These are phyloP conservation scores for Trifolium pratense DNA, from an alignment of 306 rosid species.

Conservation along the genomic window DNA sequence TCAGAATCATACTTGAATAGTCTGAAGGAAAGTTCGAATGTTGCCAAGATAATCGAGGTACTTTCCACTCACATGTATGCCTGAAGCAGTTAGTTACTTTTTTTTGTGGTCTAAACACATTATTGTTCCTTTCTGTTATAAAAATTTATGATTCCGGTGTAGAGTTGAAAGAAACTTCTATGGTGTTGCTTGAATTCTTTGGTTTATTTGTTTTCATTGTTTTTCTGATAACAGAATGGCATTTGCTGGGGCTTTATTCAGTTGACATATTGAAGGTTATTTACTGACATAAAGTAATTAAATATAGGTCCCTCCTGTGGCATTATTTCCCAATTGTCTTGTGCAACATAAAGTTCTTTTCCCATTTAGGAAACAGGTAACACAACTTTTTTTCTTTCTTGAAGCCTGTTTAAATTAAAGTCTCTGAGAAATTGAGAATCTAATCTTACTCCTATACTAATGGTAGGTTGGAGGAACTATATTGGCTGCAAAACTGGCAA, in stretches of 20 bases:
- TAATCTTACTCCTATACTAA: conserved; percentile 32
- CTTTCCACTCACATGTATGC: conserved; percentile 14
- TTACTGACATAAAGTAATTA: conserved; percentile 38
- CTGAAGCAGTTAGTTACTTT: conserved; percentile 11
- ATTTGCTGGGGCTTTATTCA: conserved; percentile 30
- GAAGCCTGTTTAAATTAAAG: conserved; percentile 5
- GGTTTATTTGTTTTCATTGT: conserved; percentile 24
- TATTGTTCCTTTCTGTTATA: not conserved
- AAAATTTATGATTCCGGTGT: conserved; percentile 7
- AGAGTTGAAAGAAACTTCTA: conserved; percentile 12
- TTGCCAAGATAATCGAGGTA: conserved; percentile 89
- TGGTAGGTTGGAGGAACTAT: conserved; percentile 91
- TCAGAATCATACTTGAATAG: conserved; percentile 75
- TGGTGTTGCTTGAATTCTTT: conserved; percentile 25
- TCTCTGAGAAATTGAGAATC: not conserved
- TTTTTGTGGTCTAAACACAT: not conserved
- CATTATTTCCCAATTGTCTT: conserved; percentile 72
- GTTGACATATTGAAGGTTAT: conserved; percentile 22
- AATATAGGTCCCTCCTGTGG: conserved; percentile 84
- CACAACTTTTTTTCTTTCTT: conserved; percentile 2
- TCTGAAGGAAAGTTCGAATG: conserved; percentile 71
- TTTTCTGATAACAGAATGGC: conserved; percentile 22
- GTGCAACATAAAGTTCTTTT: conserved; percentile 75
- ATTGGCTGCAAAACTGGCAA: conserved; percentile 88
- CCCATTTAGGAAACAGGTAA: conserved; percentile 88